Conservation (phyloP, 495 filamentous ascomycete species). For the Symbiotaphrina buchneri region DNA sequence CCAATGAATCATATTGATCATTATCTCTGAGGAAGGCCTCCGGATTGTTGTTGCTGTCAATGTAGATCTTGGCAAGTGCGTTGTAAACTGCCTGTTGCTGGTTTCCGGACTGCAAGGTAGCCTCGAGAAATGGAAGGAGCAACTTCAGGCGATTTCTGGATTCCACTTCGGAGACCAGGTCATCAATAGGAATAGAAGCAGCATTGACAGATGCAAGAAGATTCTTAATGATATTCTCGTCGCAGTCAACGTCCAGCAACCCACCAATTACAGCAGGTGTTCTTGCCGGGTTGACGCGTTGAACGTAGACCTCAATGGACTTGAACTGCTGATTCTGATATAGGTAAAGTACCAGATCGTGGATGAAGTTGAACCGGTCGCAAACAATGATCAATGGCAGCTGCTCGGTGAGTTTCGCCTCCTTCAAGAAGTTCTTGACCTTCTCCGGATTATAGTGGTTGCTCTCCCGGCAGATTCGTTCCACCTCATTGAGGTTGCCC, state of each 20-base stretch:
- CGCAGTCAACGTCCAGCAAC: slow-evolving; percentile 91
- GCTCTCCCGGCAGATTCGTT: slow-evolving; percentile 91
- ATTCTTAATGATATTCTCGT: slow-evolving; percentile 87
- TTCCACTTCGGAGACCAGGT: slow-evolving; percentile 89
- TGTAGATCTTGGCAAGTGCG: slow-evolving; percentile 98
- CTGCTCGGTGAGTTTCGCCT: slow-evolving; percentile 79
- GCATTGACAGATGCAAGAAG: slow-evolving; percentile 76
- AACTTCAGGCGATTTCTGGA: slow-evolving; percentile 88
- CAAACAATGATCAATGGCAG: slow-evolving; percentile 96
- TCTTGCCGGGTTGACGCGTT: slow-evolving; percentile 86
- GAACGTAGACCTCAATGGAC: slow-evolving; percentile 98
- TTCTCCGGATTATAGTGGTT: slow-evolving; percentile 88
- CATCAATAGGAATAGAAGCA: slow-evolving; percentile 75
- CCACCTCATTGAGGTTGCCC: slow-evolving; percentile 81
- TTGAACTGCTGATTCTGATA: slow-evolving; percentile 99
- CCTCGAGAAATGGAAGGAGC: slow-evolving; percentile 87
- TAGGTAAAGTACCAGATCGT: slow-evolving; percentile 89
- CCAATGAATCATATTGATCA: slow-evolving; percentile 82
- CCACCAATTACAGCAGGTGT: slow-evolving; percentile 90
- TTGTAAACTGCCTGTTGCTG: slow-evolving; percentile 98
- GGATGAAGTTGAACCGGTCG: slow-evolving; percentile 95
- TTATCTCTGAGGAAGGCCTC: slow-evolving; percentile 98
- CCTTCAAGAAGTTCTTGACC: slow-evolving; percentile 99
- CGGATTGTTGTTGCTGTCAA: slow-evolving; percentile 96
- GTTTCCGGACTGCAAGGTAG: slow-evolving; percentile 73